Percentiles rank a stretch among this genome's conserved stretches.
These are phyloP conservation scores for Gyromitra esculenta DNA, from an alignment of 2,329 filamentous ascomycete species.

Conservation along the genomic window DNA sequence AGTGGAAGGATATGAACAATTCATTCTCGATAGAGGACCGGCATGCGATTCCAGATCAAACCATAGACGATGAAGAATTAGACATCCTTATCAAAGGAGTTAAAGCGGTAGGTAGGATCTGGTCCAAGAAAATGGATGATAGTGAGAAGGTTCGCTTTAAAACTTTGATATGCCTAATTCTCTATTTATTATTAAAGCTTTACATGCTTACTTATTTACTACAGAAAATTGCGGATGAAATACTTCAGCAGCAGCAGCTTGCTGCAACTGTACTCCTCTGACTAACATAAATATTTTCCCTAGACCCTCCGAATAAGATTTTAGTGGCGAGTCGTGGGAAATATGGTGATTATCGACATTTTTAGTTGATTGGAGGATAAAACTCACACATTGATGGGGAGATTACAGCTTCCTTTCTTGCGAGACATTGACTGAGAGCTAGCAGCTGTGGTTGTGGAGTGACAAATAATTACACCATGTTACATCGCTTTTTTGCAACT, in stretches of 20 bases:
- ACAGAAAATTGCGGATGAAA: conserved; percentile 51
- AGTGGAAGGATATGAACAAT: not conserved
- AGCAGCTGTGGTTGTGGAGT: not conserved
- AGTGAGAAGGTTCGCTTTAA: conserved; percentile 49
- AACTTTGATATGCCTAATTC: not conserved
- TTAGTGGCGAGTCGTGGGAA: not conserved
- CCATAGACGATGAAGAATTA: conserved; percentile 37
- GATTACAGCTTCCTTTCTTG: conserved; percentile 10
- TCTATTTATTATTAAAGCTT: conserved; percentile 4
- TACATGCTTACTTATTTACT: conserved; percentile 16
- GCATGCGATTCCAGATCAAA: not conserved
- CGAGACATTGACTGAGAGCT: not conserved
- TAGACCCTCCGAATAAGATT: not conserved
- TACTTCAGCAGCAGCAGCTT: conserved; percentile 44
- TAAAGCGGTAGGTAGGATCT: conserved; percentile 43
- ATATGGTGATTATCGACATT: not conserved
- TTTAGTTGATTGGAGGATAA: not conserved
- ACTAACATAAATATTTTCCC: not conserved
- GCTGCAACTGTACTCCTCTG: conserved; percentile 53
- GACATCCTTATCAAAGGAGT: conserved; percentile 26
- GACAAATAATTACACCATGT: conserved; percentile 7
- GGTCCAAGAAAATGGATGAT: conserved; percentile 51
- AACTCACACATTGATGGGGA: not conserved
- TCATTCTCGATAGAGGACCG: not conserved
- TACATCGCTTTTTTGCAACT: not conserved